A percentile compares a stretch with the other conserved stretches of the same genome.
Evolutionary conservation across 768 basidiomycete genomes (phyloP).

Genomic region (Lactifluus hygrophoroides): DNA sequence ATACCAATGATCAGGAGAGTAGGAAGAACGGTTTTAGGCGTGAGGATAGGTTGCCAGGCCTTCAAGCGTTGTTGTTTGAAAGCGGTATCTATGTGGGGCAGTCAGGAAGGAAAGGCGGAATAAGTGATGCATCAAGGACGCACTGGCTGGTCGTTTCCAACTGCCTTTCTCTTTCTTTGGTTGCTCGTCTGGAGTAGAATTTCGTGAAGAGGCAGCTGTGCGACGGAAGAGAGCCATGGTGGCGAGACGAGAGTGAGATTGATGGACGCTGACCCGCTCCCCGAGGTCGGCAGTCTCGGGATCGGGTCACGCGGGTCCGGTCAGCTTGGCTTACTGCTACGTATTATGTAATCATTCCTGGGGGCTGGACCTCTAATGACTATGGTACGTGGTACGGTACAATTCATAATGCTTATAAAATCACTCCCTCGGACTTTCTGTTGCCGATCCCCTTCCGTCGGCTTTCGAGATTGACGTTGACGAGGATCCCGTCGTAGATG

Average conservation of each 20-base stretch:
- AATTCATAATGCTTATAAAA: neutral
- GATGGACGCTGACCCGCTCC: too few species aligned
- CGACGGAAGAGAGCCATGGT: slow-evolving; percentile 30
- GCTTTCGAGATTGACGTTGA: slow-evolving; percentile 15
- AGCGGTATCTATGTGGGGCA: slow-evolving; percentile 65
- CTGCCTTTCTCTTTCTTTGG: slow-evolving; percentile 74
- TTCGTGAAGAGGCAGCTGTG: slow-evolving; percentile 20
- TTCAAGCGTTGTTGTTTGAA: slow-evolving; percentile 99
- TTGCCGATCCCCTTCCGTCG: slow-evolving; percentile 6
- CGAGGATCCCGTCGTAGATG: slow-evolving; percentile 15
- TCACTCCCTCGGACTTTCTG: slow-evolving; percentile 15
- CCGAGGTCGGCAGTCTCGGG: too few species aligned
- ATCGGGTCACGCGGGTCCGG: neutral
- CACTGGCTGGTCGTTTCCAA: slow-evolving; percentile 81
- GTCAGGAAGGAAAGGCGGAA: slow-evolving; percentile 21
- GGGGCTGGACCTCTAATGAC: neutral
- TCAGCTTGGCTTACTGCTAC: too few species aligned
- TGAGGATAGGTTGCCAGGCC: slow-evolving; percentile 99
- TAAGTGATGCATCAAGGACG: slow-evolving; percentile 26
- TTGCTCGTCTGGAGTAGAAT: slow-evolving; percentile 30
- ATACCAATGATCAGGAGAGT: slow-evolving; percentile 93
- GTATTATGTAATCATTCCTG: slow-evolving; percentile 8
- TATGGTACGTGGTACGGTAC: neutral
- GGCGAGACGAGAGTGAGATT: neutral
- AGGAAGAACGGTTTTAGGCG: slow-evolving; percentile 94